Base-by-base conservation (phyloP, 2,329 filamentous ascomycete genomes). In the Pleomassaria siparia region DNA sequence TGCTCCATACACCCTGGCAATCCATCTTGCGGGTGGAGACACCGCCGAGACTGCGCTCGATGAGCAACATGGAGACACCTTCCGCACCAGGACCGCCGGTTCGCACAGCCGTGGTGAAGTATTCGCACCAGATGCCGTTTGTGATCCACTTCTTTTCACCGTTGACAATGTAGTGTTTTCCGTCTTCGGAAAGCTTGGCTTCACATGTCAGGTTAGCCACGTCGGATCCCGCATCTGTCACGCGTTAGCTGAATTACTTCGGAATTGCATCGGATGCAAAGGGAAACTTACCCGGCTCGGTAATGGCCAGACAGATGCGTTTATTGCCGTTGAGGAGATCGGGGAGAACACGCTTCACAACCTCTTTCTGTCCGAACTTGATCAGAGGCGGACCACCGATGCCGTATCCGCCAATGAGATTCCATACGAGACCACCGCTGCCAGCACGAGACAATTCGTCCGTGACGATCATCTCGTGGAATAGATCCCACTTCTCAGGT, bases 61-160 rank as follows among this genome's bases (percentile, higher is more conserved):
- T 96, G 50, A 99, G 86, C 43, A 99, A 83, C 43, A 97, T 81
- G 24, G 85, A 89, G 53, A 99, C 81, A 50, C 94, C 94, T 67
- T 92, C 91, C 91, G 96, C 97, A 58, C 94, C 94, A 20, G 83
- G 78, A 26, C 85, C 87, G 55, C 88, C 91, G 6, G 94, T 99
- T 51, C 94, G 87, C 30, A 99, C 94, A 21, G 92, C 94, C 12
- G 89, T 95, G 46, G 94, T 97, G 79, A 97, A 97, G 78, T 97
- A 99, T 73, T 99, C 94, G 53, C 80, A 83, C 90, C 91, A 96
- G 65, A 96, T 84, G 66, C 94, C 94, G 75, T 99, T 99, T 64
- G 92, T 97, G 73, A 97, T 97, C 92, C 94, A 97, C 78, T 99
- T 99, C 87, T 99, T 97, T 83, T 96, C 92, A 46, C 94, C 94